Percentiles rank a stretch among this genome's conserved stretches.
phyloP scores from a whole-genome alignment of 768 basidiomycete species.

The Tulasnella sp. region DNA sequence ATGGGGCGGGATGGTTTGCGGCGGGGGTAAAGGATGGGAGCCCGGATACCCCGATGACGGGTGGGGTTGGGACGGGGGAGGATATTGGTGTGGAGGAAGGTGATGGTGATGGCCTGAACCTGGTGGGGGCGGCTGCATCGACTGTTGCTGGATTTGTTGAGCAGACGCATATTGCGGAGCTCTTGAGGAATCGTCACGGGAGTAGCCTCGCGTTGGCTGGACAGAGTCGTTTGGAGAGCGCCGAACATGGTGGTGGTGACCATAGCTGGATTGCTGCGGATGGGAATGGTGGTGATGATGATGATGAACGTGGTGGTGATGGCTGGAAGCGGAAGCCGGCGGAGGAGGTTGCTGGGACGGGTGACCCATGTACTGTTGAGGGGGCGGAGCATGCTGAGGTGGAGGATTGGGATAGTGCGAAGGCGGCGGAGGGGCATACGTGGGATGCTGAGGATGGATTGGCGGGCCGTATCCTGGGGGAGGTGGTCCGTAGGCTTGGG shows the following conservation, averaged over 20 bases:
- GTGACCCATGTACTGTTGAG: constrained; percentile 19
- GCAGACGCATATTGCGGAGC: constrained; percentile 17
- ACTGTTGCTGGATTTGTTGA: constrained; percentile 13
- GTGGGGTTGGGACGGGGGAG: constrained; percentile 11
- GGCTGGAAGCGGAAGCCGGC: background rate
- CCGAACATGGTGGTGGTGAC: constrained; percentile 23
- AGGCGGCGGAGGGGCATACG: constrained; percentile 21
- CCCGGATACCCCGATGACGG: background rate
- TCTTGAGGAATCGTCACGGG: background rate
- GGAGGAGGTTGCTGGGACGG: constrained; percentile 24
- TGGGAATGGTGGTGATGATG: constrained; percentile 30
- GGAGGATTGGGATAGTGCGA: background rate
- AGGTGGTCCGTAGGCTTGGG: constrained; percentile 15
- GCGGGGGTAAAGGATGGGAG: constrained; percentile 10
- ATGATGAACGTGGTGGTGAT: constrained; percentile 29
- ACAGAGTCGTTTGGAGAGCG: background rate
- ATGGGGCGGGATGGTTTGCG: constrained; percentile 23
- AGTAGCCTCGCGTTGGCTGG: background rate
- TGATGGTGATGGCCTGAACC: background rate
- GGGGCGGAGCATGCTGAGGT: constrained; percentile 15
- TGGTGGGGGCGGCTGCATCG: constrained; percentile 1
- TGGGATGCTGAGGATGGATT: constrained; percentile 12
- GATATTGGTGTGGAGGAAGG: constrained; percentile 13
- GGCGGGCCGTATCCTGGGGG: constrained; percentile 13
- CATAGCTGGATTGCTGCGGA: constrained; percentile 8